Evolutionary conservation across 495 filamentous ascomycete genomes (phyloP).

Genomic region (Aspergillus asperescens): DNA sequence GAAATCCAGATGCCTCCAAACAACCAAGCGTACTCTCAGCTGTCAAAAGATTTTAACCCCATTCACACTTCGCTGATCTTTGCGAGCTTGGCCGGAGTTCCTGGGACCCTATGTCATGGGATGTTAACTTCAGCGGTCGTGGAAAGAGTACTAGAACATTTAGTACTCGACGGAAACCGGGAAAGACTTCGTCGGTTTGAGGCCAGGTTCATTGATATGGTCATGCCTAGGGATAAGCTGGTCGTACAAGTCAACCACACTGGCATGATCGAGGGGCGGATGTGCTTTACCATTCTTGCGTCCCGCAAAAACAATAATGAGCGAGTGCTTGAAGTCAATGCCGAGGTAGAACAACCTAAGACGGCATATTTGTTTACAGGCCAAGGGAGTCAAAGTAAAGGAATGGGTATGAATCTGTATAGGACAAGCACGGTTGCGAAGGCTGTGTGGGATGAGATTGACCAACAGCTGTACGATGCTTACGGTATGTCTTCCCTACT

Average conservation of each 20-base stretch:
- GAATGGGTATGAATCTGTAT: constrained; percentile 44
- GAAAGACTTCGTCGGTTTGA: constrained; percentile 23
- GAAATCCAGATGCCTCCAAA: constrained; percentile 21
- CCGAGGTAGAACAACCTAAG: constrained; percentile 30
- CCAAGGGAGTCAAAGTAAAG: constrained; percentile 37
- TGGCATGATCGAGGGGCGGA: constrained; percentile 34
- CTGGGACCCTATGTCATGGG: constrained; percentile 33
- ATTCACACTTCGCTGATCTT: constrained; percentile 32
- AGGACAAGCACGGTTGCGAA: constrained; percentile 26
- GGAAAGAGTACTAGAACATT: constrained; percentile 17
- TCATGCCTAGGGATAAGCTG: constrained; percentile 31
- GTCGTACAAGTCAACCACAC: constrained; percentile 27
- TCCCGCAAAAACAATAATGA: constrained; percentile 21
- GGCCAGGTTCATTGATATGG: constrained; percentile 32
- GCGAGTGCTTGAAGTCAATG: constrained; percentile 30
- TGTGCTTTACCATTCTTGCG: constrained; percentile 25
- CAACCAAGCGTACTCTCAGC: constrained; percentile 25
- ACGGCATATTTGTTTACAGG: constrained; percentile 44
- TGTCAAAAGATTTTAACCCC: constrained; percentile 35
- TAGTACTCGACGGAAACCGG: constrained; percentile 13
- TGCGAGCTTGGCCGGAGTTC: constrained; percentile 25
- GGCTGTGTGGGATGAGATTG: constrained; percentile 36
- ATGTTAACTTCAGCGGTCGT: constrained; percentile 29
- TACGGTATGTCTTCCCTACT: constrained; percentile 27
- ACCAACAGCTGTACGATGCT: constrained; percentile 28